Base-by-base conservation (phyloP, 2,329 filamentous ascomycete species). In the Fusarium sp. region DNA sequence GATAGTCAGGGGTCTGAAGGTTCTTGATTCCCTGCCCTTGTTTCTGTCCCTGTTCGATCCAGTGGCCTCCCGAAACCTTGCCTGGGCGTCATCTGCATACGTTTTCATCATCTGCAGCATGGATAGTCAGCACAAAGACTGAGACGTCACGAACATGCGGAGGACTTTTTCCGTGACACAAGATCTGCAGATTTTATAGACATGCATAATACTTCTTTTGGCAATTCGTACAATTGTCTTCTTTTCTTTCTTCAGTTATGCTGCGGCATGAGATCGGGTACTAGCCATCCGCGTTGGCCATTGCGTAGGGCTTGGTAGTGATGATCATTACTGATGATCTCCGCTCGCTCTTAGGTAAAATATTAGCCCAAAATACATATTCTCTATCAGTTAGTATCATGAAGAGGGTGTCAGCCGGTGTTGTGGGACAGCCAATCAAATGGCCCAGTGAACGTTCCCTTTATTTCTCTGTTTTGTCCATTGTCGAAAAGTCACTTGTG, bases 1-100 rank as follows among this genome's bases (percentile, higher is more conserved):
- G 19, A 56, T 58, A 52, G 49, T 52, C 62, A 63, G 65, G 56
- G 62, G 62, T 62, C 61, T 8, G 33, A 22, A 23, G 30, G 32
- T 9, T 37, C 35, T 37, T 37, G 35, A 17, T 27, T 20, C 14
- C 35, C 35, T 62, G 48, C 43, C 39, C 40, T 30, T 32, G 32
- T 32, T 39, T 30, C 7, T 27, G 25, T 32, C 32, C 10, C 14
- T 43, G 27, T 30, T 35, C 39, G 40, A n/a, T 52, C 27, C 41
- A 33, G 47, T 45, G 23, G 50, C 35, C 48, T 40, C 30, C 44
- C 48, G 51, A 43, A 46, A 41, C 48, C 20, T 46, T 23, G 15
- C 37, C 20, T 43, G 14, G 45, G 46, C 48, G 40, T 62, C 51
- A 62, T 65, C 32, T 43, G 32, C 30, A 32, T 40, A 35, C 33